Evolutionary conservation across 305 asterid species (phyloP), one percentile per base, ranked within the genome.

Genomic region (Fraxinus angustifolia): DNA sequence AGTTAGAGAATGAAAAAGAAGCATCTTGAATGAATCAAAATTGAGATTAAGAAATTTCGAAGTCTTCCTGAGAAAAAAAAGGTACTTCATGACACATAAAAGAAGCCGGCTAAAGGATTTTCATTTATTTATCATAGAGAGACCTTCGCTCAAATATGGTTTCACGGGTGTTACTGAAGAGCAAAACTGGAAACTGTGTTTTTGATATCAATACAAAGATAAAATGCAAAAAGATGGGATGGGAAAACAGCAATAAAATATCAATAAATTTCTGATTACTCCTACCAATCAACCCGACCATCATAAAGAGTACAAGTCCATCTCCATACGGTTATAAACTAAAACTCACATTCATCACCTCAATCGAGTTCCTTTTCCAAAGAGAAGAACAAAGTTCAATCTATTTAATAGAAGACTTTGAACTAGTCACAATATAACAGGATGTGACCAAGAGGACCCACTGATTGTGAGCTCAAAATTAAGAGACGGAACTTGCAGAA

Each of bases 1-100:
- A 74, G 38, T 76, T 42, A 74, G 65, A 36, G 78, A 76, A 12
- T 31, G 45, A 38, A 76, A 73, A 81, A 74, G 42, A 48, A 76
- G 35, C 17, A 80, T 45, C 11, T 28, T 8, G 30, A 28, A 60
- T 82, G 45, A 30, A 26, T 45, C 26, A 30, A 45, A 76, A 30
- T 35, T 45, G 79, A 50, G 58, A 28, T 28, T 23, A 65, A 26
- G 17, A 65, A 6, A 10, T 65, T 21, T 65, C 2, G 0, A n/a
- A 2, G 38, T 23, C 62, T 30, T 76, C 70, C 30, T 11, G 71
- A 67, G 16, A 26, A 67, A 3, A 28, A 2, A 2, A 10, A 48
- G 34, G 75, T 31, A 70, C 19, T 31, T 70, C 8, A 31, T 14
- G 23, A 70, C 40, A 70, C 35, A 30, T 0, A 70, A 5, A 16